Percentiles rank a stretch among this genome's conserved stretches.
phyloP scores from a whole-genome alignment of 2,329 filamentous ascomycete genomes.

The Fusarium udum region DNA sequence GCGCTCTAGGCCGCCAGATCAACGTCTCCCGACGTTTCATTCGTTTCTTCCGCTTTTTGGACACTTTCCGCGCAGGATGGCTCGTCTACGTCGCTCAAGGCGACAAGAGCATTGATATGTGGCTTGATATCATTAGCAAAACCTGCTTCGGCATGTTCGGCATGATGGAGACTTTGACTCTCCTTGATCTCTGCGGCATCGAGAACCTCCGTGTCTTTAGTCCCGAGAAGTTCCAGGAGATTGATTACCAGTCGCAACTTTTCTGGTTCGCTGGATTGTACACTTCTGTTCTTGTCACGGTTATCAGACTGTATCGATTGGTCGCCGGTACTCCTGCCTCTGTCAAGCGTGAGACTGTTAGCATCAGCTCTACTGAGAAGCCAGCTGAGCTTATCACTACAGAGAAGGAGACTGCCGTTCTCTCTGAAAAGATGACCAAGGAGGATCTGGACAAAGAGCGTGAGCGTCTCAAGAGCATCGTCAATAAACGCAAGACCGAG shows the following conservation, averaged over 20 bases:
- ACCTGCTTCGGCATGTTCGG: slow-evolving; percentile 73
- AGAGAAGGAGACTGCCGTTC: slow-evolving; percentile 30
- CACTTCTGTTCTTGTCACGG: slow-evolving; percentile 57
- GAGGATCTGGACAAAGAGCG: slow-evolving; percentile 46
- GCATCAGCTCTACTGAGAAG: slow-evolving; percentile 40
- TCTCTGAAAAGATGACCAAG: slow-evolving; percentile 32
- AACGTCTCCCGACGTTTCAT: slow-evolving; percentile 68
- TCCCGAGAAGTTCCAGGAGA: slow-evolving; percentile 53
- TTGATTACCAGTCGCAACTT: slow-evolving; percentile 70
- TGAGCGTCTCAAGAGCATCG: slow-evolving; percentile 48
- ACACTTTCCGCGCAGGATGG: slow-evolving; percentile 64
- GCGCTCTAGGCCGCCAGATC: slow-evolving; percentile 52
- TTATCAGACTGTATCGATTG: slow-evolving; percentile 54
- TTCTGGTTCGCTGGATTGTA: slow-evolving; percentile 75
- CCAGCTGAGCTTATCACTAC: slow-evolving; percentile 19
- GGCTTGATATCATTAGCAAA: slow-evolving; percentile 65
- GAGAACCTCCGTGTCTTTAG: slow-evolving; percentile 62
- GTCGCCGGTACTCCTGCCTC: slow-evolving; percentile 50
- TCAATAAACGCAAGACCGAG: slow-evolving; percentile 48
- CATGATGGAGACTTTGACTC: slow-evolving; percentile 71
- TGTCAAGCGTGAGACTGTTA: slow-evolving; percentile 43
- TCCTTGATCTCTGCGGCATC: slow-evolving; percentile 62
- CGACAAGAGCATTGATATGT: slow-evolving; percentile 48
- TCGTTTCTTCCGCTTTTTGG: slow-evolving; percentile 74
- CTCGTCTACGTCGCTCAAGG: slow-evolving; percentile 48